Conservation (phyloP, 805 yeast species). For the Nakazawaea pomicola region DNA sequence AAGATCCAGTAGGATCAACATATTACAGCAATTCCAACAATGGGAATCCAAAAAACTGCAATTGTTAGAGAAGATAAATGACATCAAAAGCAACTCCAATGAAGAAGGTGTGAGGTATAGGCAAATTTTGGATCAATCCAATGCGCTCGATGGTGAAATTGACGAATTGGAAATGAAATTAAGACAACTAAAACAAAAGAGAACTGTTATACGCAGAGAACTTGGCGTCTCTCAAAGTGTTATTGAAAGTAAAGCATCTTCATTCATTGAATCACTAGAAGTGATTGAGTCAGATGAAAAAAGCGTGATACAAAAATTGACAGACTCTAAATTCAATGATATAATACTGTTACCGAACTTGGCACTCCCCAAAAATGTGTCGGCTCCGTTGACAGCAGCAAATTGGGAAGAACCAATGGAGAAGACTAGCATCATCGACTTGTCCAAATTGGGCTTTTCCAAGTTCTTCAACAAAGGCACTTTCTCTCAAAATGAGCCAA, state of each 20-base stretch:
- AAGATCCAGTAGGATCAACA: constrained; percentile 21
- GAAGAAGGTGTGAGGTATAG: constrained; percentile 38
- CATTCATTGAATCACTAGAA: constrained; percentile 32
- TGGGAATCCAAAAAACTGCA: constrained; percentile 37
- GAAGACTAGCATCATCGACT: background rate
- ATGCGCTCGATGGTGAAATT: constrained; percentile 33
- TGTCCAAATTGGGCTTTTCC: constrained; percentile 1
- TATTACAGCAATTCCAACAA: constrained; percentile 26
- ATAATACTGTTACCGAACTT: background rate
- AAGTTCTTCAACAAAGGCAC: constrained; percentile 1
- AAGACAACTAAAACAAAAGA: constrained; percentile 27
- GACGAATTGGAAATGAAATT: constrained; percentile 31
- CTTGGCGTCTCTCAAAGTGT: constrained; percentile 43
- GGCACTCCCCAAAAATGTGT: constrained; percentile 1
- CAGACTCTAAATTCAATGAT: background rate
- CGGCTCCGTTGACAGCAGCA: background rate
- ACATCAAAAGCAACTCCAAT: constrained; percentile 34
- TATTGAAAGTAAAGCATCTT: constrained; percentile 42
- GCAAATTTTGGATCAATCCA: constrained; percentile 28
- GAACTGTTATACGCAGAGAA: constrained; percentile 30
- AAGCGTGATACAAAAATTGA: constrained; percentile 9
- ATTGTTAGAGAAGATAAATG: constrained; percentile 30
- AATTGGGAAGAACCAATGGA: background rate
- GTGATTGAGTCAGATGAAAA: constrained; percentile 17
- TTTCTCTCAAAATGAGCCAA: background rate